phyloP scores from a whole-genome alignment of 2,329 filamentous ascomycete species.

The Claviceps humidiphila region DNA sequence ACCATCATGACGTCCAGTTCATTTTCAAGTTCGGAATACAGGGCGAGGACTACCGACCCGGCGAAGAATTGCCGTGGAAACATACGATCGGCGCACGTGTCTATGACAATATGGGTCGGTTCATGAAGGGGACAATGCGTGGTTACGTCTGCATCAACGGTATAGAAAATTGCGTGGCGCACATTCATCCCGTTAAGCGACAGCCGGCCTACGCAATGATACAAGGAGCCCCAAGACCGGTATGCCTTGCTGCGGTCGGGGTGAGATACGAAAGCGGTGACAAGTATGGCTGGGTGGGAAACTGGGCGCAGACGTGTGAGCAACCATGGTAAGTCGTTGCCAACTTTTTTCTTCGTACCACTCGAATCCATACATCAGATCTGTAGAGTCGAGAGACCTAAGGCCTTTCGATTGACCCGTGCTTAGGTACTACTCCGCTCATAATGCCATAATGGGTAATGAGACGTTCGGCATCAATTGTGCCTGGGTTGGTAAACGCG shows the following conservation, averaged over 20 bases:
- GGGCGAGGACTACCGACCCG: neutral
- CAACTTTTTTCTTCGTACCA: neutral
- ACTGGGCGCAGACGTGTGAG: constrained; percentile 2
- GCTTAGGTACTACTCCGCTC: constrained; percentile 4
- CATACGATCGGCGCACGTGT: neutral
- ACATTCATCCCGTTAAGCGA: neutral
- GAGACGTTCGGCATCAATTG: constrained; percentile 1
- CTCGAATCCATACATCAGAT: neutral
- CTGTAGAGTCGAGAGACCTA: neutral
- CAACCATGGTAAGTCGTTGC: constrained; percentile 1
- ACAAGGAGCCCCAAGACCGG: neutral
- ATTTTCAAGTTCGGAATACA: neutral
- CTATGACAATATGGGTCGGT: neutral
- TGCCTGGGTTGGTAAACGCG: constrained; percentile 1
- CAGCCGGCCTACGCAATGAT: neutral
- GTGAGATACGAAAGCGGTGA: neutral
- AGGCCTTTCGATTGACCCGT: neutral
- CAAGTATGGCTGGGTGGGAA: constrained; percentile 1
- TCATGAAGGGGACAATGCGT: neutral
- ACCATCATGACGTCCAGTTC: neutral
- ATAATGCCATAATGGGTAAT: neutral
- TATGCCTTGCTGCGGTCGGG: neutral
- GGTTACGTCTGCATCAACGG: neutral
- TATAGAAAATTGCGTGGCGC: neutral
- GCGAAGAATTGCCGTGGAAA: neutral